Evolutionary conservation across 73 alveolate species (phyloP).

Genomic region (Symbiodinium natans): DNA sequence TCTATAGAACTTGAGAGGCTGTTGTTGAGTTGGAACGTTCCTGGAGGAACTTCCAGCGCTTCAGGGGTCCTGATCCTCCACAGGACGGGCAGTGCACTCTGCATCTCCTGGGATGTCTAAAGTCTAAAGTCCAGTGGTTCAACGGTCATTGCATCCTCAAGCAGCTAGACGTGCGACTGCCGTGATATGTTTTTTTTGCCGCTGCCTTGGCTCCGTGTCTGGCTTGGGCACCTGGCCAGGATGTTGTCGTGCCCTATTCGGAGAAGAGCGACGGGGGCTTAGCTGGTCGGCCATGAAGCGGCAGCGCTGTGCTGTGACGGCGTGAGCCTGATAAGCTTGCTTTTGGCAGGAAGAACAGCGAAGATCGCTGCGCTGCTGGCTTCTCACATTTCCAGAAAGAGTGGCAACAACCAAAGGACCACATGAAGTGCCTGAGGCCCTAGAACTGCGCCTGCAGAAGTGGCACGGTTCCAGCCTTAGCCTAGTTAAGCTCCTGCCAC

Average conservation of each 20-base stretch:
- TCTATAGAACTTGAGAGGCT: too few species aligned
- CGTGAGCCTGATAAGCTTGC: background rate
- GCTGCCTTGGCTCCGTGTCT: background rate
- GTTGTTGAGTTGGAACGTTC: too few species aligned
- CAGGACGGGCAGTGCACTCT: background rate
- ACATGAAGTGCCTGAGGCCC: too few species aligned
- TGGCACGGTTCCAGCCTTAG: too few species aligned
- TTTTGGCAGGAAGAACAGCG: constrained; percentile 11
- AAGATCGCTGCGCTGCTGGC: constrained; percentile 33
- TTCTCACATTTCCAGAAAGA: background rate
- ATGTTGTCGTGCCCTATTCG: constrained; percentile 35
- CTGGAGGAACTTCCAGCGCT: constrained; percentile 85
- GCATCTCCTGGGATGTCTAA: too few species aligned
- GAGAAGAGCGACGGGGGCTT: constrained; percentile 46
- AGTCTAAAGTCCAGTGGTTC: background rate
- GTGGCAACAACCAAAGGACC: too few species aligned
- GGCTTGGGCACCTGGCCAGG: background rate
- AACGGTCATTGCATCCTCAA: too few species aligned
- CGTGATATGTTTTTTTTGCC: too few species aligned
- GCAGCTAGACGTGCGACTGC: too few species aligned
- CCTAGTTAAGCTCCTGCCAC: too few species aligned
- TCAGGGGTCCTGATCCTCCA: constrained; percentile 41
- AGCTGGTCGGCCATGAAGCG: background rate
- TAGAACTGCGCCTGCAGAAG: too few species aligned
- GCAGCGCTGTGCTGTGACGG: background rate